Evolutionary conservation across 1,139 yeast genomes (phyloP).

Genomic region (Suhomyces chickasaworum): DNA sequence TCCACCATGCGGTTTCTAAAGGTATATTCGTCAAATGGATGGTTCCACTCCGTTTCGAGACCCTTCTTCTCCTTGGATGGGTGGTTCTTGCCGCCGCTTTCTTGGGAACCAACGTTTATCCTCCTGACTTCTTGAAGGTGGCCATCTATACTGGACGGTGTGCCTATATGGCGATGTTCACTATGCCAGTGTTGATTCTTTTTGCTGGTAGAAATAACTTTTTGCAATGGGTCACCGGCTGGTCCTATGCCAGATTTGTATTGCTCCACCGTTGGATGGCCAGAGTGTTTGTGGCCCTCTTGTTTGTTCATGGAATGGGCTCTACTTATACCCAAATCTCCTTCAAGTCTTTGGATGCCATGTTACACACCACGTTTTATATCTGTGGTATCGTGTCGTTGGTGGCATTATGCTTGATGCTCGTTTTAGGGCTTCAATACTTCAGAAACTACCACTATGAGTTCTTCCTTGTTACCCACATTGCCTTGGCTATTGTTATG

Average conservation of each 20-base stretch:
- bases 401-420: conserved; percentile 15
- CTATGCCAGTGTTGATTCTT: conserved; percentile 18
- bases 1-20: conserved; percentile 42
- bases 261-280: conserved; percentile 29
- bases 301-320: conserved; percentile 21
- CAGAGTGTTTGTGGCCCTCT: conserved; percentile 19
- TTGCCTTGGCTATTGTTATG: conserved; percentile 19
- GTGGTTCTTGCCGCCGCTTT: conserved; percentile 50
- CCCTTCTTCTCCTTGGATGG: conserved; percentile 33
- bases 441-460: conserved; percentile 21
- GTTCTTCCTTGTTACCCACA: conserved; percentile 22
- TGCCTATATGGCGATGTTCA: conserved; percentile 36
- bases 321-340: conserved; percentile 12
- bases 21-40: conserved; percentile 31
- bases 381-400: conserved; percentile 21
- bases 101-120: conserved; percentile 41
- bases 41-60: conserved; percentile 68
- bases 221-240: conserved; percentile 30
- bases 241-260: conserved; percentile 24
- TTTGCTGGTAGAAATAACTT: conserved; percentile 31
- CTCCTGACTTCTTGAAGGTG: conserved; percentile 34
- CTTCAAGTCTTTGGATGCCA: not conserved
- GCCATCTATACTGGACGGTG: conserved; percentile 21
- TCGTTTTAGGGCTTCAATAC: conserved; percentile 18
- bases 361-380: conserved; percentile 11